Percentiles rank a stretch among this genome's conserved stretches.
phyloP scores from a whole-genome alignment of 2,329 filamentous ascomycete genomes.

The Plectosphaerella cucumerina region DNA sequence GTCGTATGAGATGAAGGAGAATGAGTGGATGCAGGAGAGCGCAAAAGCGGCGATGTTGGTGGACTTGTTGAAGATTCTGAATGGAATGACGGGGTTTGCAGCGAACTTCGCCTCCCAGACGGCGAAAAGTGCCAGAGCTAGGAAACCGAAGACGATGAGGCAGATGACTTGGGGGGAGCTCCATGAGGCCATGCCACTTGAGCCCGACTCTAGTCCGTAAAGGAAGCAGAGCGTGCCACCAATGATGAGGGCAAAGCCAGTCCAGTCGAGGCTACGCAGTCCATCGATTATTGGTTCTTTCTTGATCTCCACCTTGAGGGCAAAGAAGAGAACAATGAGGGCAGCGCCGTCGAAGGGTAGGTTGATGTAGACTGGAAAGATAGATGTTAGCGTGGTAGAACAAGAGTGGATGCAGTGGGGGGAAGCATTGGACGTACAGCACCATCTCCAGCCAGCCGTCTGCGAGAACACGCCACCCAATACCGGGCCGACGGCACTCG shows the following conservation, averaged over 20 bases:
- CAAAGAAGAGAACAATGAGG: conserved; percentile 22
- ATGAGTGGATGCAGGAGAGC: conserved; percentile 23
- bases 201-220: conserved; percentile 58
- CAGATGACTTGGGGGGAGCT: conserved; percentile 46
- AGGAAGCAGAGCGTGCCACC: conserved; percentile 55
- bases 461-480: conserved; percentile 55
- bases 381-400: not conserved
- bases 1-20: conserved; percentile 51
- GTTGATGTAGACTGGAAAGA: conserved; percentile 36
- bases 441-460: conserved; percentile 52
- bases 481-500: conserved; percentile 50
- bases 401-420: not conserved
- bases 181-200: conserved; percentile 44
- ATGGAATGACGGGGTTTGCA: conserved; percentile 53
- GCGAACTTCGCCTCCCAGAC: conserved; percentile 51
- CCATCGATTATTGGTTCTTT: conserved; percentile 49
- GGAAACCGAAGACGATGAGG: conserved; percentile 42
- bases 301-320: conserved; percentile 51
- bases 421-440: conserved; percentile 31
- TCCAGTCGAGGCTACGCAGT: conserved; percentile 45
- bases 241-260: conserved; percentile 51
- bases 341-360: conserved; percentile 33
- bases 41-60: conserved; percentile 47
- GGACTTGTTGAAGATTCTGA: conserved; percentile 42
- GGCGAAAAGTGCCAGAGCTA: conserved; percentile 38